Evolutionary conservation across 345 rosid species (phyloP).

Genomic region (Brassica juncea): DNA sequence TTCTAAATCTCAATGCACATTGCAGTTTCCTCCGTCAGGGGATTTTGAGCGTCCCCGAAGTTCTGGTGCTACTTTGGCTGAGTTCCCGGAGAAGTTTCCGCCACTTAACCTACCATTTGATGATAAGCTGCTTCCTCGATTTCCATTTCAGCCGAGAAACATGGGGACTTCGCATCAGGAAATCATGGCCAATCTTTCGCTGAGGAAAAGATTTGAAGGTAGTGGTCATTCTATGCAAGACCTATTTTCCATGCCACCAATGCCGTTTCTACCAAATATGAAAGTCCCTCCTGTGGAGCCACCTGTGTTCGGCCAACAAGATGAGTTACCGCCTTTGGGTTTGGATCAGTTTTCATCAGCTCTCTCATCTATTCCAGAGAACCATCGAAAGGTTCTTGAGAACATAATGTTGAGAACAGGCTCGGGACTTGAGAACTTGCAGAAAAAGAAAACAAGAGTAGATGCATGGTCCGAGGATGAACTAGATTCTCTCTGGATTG

Average conservation of each 20-base stretch:
- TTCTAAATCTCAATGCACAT: conserved; percentile 26
- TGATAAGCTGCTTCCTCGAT: conserved; percentile 67
- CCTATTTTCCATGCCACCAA: conserved; percentile 62
- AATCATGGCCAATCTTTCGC: conserved; percentile 68
- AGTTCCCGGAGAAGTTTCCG: conserved; percentile 74
- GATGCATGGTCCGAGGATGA: conserved; percentile 99
- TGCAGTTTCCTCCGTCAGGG: conserved; percentile 69
- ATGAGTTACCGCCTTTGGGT: conserved; percentile 70
- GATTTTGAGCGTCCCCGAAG: conserved; percentile 53
- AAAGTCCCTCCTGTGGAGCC: conserved; percentile 69
- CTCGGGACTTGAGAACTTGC: conserved; percentile 60
- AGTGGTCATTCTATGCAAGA: conserved; percentile 61
- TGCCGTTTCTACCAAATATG: conserved; percentile 77
- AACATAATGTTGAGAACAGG: conserved; percentile 91
- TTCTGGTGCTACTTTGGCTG: conserved; percentile 60
- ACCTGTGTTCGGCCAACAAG: conserved; percentile 61
- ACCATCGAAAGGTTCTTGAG: conserved; percentile 93
- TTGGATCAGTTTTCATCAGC: conserved; percentile 70
- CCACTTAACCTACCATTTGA: conserved; percentile 69
- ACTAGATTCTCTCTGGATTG: conserved; percentile 98
- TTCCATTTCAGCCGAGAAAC: conserved; percentile 55
- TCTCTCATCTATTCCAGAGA: conserved; percentile 77
- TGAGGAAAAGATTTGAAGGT: conserved; percentile 78
- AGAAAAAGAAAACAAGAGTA: conserved; percentile 66
- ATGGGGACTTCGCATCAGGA: conserved; percentile 59